Conservation (phyloP, 2,329 filamentous ascomycete species). For the Alternaria gaisen region DNA sequence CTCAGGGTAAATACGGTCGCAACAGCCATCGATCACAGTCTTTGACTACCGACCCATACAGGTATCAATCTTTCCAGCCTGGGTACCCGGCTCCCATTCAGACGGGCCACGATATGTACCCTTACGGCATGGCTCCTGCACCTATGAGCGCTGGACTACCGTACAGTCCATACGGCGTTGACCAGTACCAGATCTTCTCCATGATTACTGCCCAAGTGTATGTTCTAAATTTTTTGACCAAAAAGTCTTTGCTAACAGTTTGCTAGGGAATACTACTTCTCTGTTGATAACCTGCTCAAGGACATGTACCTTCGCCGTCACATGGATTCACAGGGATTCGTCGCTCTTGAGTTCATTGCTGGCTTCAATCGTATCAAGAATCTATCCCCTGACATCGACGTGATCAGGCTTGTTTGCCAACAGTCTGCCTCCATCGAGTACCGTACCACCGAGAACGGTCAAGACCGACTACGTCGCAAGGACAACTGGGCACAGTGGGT, state of each 20-base stretch:
- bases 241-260: slow-evolving; percentile 39
- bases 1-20: slow-evolving; percentile 57
- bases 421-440: slow-evolving; percentile 78
- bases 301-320: slow-evolving; percentile 86
- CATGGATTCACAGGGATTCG: slow-evolving; percentile 96
- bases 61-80: slow-evolving; percentile 45
- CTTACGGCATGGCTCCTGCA: slow-evolving; percentile 64
- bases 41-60: slow-evolving; percentile 65
- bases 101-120: slow-evolving; percentile 63
- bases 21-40: slow-evolving; percentile 67
- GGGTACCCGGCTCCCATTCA: slow-evolving; percentile 55
- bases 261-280: slow-evolving; percentile 93
- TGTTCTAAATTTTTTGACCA: slow-evolving; percentile 27
- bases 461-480: slow-evolving; percentile 78
- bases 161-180: slow-evolving; percentile 64
- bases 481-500: slow-evolving; percentile 85
- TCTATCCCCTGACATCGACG: slow-evolving; percentile 74
- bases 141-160: slow-evolving; percentile 65
- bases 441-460: slow-evolving; percentile 75
- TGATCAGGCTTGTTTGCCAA: slow-evolving; percentile 78
- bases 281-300: slow-evolving; percentile 92
- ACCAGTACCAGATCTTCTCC: slow-evolving; percentile 64
- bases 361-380: slow-evolving; percentile 86
- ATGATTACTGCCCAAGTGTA: slow-evolving; percentile 70
- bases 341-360: slow-evolving; percentile 79